Evolutionary conservation across 169 alveolate species (phyloP).

Genomic region (Plasmodium coatneyi): DNA sequence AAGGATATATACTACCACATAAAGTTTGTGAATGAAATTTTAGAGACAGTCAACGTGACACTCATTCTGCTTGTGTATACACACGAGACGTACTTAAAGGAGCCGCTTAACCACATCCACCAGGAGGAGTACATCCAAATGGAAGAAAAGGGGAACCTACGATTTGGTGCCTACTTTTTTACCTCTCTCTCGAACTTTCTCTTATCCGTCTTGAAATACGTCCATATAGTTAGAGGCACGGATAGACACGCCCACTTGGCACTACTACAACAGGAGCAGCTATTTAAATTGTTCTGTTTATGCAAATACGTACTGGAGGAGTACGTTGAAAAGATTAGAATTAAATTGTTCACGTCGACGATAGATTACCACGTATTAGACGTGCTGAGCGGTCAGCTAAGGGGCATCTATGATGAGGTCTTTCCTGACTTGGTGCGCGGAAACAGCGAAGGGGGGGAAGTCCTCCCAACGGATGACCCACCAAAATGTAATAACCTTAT

Average conservation of each 20-base stretch:
- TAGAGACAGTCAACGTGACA: slow-evolving; percentile 36
- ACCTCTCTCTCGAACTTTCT: slow-evolving; percentile 36
- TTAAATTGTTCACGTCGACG: slow-evolving; percentile 25
- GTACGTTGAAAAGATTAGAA: slow-evolving; percentile 38
- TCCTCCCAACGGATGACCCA: neutral
- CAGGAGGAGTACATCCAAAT: neutral
- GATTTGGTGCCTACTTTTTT: slow-evolving; percentile 41
- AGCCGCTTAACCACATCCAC: slow-evolving; percentile 5
- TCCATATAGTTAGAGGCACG: slow-evolving; percentile 21
- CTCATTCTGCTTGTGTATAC: slow-evolving; percentile 24
- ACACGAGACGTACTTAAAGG: slow-evolving; percentile 48
- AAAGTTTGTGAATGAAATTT: slow-evolving; percentile 35
- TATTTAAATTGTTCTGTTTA: slow-evolving; percentile 3
- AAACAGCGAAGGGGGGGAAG: neutral
- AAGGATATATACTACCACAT: slow-evolving; percentile 22
- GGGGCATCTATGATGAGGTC: neutral
- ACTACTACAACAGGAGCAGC: slow-evolving; percentile 6
- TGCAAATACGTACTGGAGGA: slow-evolving; percentile 39
- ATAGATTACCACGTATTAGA: slow-evolving; percentile 12
- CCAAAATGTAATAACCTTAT: neutral
- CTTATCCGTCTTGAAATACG: slow-evolving; percentile 25
- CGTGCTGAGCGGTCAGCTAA: neutral
- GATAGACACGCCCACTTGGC: neutral
- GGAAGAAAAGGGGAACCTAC: slow-evolving; percentile 28
- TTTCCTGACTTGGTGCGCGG: neutral